phyloP scores from a whole-genome alignment of 2,329 filamentous ascomycete genomes.

The Lecanicillium sp. region DNA sequence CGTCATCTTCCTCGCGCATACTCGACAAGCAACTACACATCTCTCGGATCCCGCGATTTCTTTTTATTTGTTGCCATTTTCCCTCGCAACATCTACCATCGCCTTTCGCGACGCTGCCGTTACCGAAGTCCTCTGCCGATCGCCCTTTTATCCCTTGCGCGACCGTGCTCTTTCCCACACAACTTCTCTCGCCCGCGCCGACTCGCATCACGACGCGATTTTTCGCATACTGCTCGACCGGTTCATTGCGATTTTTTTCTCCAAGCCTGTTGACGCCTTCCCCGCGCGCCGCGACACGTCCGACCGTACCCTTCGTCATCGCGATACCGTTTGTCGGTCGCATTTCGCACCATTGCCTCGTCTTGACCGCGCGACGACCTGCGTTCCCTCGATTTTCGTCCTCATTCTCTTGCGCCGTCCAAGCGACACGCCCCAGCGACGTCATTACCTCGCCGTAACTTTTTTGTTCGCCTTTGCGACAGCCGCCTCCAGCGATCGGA shows the following conservation, averaged over 20 bases:
- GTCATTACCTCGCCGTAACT: not conserved
- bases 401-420: not conserved
- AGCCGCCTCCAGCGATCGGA: not conserved
- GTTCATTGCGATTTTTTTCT: not conserved
- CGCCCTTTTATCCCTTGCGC: not conserved
- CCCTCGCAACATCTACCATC: not conserved
- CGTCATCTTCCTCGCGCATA: not conserved
- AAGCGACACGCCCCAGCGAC: not conserved
- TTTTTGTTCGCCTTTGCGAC: slow-evolving; percentile 5
- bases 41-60: no score
- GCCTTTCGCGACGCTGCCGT: not conserved
- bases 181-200: not conserved
- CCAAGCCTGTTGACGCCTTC: not conserved
- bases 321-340: slow-evolving; percentile 8
- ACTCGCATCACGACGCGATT: not conserved
- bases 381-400: not conserved
- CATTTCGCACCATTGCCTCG: not conserved
- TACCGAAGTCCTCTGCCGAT: slow-evolving; percentile 3
- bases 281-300: not conserved
- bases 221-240: not conserved
- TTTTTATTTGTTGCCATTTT: not conserved
- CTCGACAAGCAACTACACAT: no score
- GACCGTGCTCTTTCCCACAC: slow-evolving; percentile 7
- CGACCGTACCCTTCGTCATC: not conserved
- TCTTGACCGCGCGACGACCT: not conserved